Base-by-base conservation (phyloP, 2,329 filamentous ascomycete genomes). In the Xylaria hypoxylon region DNA sequence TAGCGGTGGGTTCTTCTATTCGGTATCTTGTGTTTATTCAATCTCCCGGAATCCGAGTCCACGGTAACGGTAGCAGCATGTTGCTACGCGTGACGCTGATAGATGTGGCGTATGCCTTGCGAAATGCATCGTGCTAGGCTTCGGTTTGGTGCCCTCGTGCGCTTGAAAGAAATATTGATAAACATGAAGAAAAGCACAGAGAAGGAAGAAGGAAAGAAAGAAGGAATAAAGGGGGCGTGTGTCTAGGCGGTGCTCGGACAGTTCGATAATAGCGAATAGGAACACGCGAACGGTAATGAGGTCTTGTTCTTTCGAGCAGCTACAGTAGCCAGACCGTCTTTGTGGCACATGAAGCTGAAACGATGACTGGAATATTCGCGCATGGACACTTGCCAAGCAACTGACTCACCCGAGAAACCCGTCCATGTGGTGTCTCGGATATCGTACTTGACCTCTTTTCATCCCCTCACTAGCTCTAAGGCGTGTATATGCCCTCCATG, bases 21-120 rank as follows among this genome's bases (percentile, higher is more conserved):
- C 15, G 26, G 22, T 19, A 44, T 40, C 13, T 6, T 2, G 53
- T 24, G 28, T n/a, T 38, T 40, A 38, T 31, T 45, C 53, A 45
- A 65, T 62, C 44, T 58, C 48, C 47, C 58, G 11, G 28, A n/a
- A 52, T 47, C 59, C 50, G 28, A 62, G 28, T 44, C 55, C 56
- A 60, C 24, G 51, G 50, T 51, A 56, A 59, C 51, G 48, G 48
- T 50, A 38, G 44, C 50, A 58, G 35, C 52, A 48, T 33, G n/a
- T n/a, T 31, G 13, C 50, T 17, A 48, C 15, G 19, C 45, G 40
- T 15, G 38, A 58, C 35, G 15, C 31, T 44, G 42, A 31, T 47
- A 13, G 11, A 52, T 15, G 28, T 35, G 42, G n/a, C 63, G 13
- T 47, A 26, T 47, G 56, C 15, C 48, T 33, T 56, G 6, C 17